Evolutionary conservation across 345 rosid species (phyloP).

Genomic region (Rhodamnia argentea): DNA sequence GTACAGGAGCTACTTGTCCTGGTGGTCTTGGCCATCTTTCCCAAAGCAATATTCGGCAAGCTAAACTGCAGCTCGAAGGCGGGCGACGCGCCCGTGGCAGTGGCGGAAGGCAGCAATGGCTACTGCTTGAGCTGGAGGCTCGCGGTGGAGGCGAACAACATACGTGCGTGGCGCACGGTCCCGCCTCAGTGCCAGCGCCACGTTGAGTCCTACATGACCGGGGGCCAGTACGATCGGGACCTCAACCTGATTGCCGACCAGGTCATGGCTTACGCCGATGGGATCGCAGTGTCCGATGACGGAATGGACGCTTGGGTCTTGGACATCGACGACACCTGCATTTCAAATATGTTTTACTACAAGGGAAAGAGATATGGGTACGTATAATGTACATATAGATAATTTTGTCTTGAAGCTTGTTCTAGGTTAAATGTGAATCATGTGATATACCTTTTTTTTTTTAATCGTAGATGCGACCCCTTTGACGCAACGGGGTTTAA

Average conservation of each 20-base stretch:
- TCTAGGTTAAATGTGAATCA: background rate
- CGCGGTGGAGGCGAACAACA: constrained; percentile 72
- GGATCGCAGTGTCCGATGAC: constrained; percentile 23
- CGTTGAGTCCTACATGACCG: constrained; percentile 59
- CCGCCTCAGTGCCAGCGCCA: constrained; percentile 48
- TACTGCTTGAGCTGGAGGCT: constrained; percentile 80
- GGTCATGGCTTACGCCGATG: constrained; percentile 27
- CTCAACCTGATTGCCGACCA: constrained; percentile 40
- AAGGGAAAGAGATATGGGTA: constrained; percentile 70
- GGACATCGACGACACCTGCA: constrained; percentile 88
- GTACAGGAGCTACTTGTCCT: background rate
- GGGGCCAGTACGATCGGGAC: constrained; percentile 70
- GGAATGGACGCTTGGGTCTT: constrained; percentile 86
- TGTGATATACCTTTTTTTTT: background rate
- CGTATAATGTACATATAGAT: background rate
- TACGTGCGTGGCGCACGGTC: constrained; percentile 62
- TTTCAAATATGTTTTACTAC: constrained; percentile 71
- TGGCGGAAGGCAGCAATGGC: background rate
- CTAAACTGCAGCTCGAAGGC: background rate
- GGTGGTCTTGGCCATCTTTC: background rate
- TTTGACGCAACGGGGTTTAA: constrained; percentile 55
- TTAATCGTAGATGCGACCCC: constrained; percentile 58
- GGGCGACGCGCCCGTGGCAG: background rate
- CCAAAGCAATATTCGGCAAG: background rate
- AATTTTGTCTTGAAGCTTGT: background rate